These are phyloP conservation scores for Wickerhamomyces rabaulensis DNA, from an alignment of 805 yeast species.

Conservation along the genomic window DNA sequence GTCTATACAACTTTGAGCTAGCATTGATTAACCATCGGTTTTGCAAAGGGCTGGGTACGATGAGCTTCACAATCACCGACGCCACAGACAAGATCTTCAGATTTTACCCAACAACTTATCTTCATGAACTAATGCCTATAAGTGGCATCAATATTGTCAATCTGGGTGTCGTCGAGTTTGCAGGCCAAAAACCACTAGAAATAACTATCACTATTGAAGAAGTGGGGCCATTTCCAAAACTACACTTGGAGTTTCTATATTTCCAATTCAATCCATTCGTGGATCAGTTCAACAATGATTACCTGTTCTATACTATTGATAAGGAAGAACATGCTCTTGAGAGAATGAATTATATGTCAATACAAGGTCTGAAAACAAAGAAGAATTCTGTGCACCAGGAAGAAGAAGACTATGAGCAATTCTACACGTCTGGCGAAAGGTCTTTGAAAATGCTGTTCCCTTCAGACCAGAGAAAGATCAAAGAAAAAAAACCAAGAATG, in stretches of 20 bases:
- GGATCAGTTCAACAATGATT: background rate
- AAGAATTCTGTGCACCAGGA: too few relatives aligned
- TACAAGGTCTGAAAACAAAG: background rate
- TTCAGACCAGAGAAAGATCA: background rate
- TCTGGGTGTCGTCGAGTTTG: slow-evolving; percentile 42
- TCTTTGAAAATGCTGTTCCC: background rate
- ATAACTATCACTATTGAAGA: slow-evolving; percentile 50
- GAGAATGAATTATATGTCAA: background rate
- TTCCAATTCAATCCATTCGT: slow-evolving; percentile 13
- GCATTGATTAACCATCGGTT: slow-evolving; percentile 6
- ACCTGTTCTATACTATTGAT: background rate
- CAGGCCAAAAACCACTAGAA: slow-evolving; percentile 18
- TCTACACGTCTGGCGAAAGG: slow-evolving; percentile 1
- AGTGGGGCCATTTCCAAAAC: slow-evolving; percentile 46
- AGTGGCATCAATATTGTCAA: slow-evolving; percentile 44
- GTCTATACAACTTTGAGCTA: slow-evolving; percentile 18
- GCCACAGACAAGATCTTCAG: slow-evolving; percentile 12
- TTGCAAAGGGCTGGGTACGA: slow-evolving; percentile 47
- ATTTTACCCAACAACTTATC: slow-evolving; percentile 48
- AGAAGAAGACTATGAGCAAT: background rate
- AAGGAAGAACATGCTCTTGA: background rate
- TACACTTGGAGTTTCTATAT: slow-evolving; percentile 43
- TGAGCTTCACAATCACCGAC: slow-evolving; percentile 43
- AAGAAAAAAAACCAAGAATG: background rate
- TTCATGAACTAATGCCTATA: slow-evolving; percentile 53